These are phyloP conservation scores for Cryphonectria nitschkei DNA, from an alignment of 2,329 filamentous ascomycete species.

Conservation along the genomic window DNA sequence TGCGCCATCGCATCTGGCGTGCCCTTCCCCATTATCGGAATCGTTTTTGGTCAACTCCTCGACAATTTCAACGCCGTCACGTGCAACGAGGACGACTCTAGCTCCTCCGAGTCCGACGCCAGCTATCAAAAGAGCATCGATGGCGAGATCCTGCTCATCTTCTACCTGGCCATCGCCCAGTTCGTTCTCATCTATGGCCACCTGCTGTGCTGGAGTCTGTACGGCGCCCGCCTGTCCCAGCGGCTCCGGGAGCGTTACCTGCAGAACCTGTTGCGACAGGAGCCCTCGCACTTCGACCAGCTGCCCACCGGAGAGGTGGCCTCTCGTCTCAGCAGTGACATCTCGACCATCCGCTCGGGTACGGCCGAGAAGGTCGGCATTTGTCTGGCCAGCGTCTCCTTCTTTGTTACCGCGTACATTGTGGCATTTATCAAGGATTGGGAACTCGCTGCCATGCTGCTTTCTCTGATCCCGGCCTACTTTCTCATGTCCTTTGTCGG, in stretches of 20 bases:
- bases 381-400: slow-evolving; percentile 63
- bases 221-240: slow-evolving; percentile 65
- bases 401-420: slow-evolving; percentile 70
- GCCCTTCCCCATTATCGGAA: slow-evolving; percentile 58
- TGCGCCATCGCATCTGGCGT: slow-evolving; percentile 48
- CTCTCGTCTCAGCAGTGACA: slow-evolving; percentile 67
- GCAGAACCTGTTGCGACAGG: slow-evolving; percentile 61
- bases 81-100: slow-evolving; percentile 38
- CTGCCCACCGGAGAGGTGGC: slow-evolving; percentile 66
- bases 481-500: slow-evolving; percentile 64
- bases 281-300: slow-evolving; percentile 66
- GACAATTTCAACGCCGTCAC: slow-evolving; percentile 54
- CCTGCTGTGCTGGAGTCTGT: slow-evolving; percentile 66
- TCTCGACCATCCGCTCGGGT: slow-evolving; percentile 68
- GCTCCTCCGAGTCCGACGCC: slow-evolving; percentile 20
- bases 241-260: slow-evolving; percentile 66
- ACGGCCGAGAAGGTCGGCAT: slow-evolving; percentile 75
- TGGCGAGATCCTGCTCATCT: slow-evolving; percentile 46
- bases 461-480: slow-evolving; percentile 66
- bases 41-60: slow-evolving; percentile 58
- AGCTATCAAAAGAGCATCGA: slow-evolving; percentile 33
- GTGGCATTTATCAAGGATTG: slow-evolving; percentile 69
- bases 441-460: slow-evolving; percentile 65
- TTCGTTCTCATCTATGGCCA: slow-evolving; percentile 69
- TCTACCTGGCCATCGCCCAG: slow-evolving; percentile 67